Evolutionary conservation across 1,139 yeast species (phyloP).

Genomic region (Debaryomyces nepalensis): DNA sequence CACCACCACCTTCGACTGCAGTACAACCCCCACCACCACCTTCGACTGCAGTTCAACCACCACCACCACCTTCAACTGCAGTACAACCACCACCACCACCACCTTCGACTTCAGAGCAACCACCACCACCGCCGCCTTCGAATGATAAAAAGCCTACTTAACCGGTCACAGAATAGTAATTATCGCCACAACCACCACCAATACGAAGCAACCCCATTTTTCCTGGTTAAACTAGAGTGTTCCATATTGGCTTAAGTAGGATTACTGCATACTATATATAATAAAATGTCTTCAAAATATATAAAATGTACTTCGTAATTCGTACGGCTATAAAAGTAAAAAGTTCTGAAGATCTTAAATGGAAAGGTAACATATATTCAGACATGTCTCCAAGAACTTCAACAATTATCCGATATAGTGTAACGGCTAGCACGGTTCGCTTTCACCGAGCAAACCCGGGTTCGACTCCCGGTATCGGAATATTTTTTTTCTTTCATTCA

Average conservation of each 20-base stretch:
- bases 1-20: constrained; percentile 25
- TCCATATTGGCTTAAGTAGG: background rate
- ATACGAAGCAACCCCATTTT: too few species aligned
- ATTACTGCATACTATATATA: background rate
- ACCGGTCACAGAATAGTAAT: constrained; percentile 21
- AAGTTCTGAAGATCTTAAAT: too few species aligned
- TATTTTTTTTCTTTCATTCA: constrained; percentile 27
- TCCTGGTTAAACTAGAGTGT: too few species aligned
- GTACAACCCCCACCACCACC: constrained; percentile 33
- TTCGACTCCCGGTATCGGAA: constrained; percentile 85
- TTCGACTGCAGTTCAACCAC: constrained; percentile 20
- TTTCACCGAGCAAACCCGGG: constrained; percentile 85
- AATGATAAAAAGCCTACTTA: constrained; percentile 26
- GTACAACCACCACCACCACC: constrained; percentile 10
- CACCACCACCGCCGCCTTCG: constrained; percentile 44
- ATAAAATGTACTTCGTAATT: too few species aligned
- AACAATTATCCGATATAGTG: constrained; percentile 65
- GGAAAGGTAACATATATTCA: too few species aligned
- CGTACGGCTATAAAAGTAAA: too few species aligned
- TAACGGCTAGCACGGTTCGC: constrained; percentile 85
- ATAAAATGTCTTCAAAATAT: background rate
- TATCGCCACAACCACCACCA: constrained; percentile 23
- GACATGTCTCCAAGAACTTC: background rate
- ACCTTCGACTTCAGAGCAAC: constrained; percentile 43
- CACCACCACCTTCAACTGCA: constrained; percentile 32